Evolutionary conservation across 768 basidiomycete species (phyloP).

Genomic region (Multifurca ochricompacta): DNA sequence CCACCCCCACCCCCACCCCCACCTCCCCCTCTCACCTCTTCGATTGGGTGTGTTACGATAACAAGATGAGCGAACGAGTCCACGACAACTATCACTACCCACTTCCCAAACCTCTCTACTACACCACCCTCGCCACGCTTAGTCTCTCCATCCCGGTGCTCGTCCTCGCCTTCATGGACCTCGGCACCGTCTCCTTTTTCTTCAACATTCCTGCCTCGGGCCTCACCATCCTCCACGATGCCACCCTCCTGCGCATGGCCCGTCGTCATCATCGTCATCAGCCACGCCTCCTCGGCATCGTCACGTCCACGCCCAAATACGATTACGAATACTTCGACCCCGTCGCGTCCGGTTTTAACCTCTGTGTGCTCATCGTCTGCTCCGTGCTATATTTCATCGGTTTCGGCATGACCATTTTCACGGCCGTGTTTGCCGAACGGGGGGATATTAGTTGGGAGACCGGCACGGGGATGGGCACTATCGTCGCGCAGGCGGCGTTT

Average conservation of each 20-base stretch:
- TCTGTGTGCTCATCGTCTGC: conserved; percentile 1
- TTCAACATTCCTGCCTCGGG: background rate
- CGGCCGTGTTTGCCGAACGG: background rate
- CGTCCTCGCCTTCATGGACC: background rate
- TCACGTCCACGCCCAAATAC: background rate
- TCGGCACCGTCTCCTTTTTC: conserved; percentile 10
- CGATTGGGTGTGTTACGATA: too few relatives aligned
- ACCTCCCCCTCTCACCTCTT: too few relatives aligned
- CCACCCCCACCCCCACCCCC: too few relatives aligned
- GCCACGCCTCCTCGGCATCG: background rate
- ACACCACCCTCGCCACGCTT: background rate
- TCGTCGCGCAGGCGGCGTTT: conserved; percentile 1
- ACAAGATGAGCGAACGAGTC: background rate
- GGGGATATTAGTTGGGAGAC: conserved; percentile 4
- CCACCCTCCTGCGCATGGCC: background rate
- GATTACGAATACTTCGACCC: background rate
- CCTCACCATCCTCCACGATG: conserved; percentile 7
- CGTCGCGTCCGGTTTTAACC: background rate
- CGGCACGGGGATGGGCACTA: background rate
- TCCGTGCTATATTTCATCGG: background rate
- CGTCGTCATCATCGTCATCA: background rate
- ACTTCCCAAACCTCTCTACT: background rate
- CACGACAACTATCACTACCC: too few relatives aligned
- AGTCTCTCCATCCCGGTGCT: background rate
- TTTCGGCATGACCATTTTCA: background rate